Conservation (phyloP, 2,329 filamentous ascomycete species). For the Xylariaceae sp. region DNA sequence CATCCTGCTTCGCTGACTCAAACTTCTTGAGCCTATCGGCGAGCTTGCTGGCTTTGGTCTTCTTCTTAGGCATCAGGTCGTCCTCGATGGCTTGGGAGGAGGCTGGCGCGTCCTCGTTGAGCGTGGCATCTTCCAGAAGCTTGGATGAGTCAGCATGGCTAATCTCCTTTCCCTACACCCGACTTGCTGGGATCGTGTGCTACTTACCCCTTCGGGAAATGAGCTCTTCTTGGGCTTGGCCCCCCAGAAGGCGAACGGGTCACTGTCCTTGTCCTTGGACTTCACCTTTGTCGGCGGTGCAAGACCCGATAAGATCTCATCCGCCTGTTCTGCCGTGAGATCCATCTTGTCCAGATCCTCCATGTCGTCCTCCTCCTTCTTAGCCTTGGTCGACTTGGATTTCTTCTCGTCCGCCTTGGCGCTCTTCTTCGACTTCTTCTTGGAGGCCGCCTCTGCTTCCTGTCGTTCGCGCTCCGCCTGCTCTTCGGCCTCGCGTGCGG, state of each 20-base stretch:
- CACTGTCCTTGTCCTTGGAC: conserved; percentile 13
- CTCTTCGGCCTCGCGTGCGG: conserved; percentile 19
- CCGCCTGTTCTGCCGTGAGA: conserved; percentile 21
- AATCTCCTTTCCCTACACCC: conserved; percentile 32
- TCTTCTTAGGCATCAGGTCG: conserved; percentile 41
- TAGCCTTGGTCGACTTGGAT: conserved; percentile 24
- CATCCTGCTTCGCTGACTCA: conserved; percentile 35
- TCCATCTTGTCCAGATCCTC: conserved; percentile 25
- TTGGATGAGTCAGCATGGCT: conserved; percentile 41
- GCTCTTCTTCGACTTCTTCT: conserved; percentile 35
- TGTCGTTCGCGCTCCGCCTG: conserved; percentile 23
- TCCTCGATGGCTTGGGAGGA: conserved; percentile 28
- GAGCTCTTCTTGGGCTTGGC: conserved; percentile 30
- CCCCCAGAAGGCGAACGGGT: conserved; percentile 53
- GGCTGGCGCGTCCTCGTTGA: conserved; percentile 33
- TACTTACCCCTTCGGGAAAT: conserved; percentile 24
- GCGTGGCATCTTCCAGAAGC: conserved; percentile 37
- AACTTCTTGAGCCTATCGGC: conserved; percentile 51
- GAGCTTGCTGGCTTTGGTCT: conserved; percentile 40
- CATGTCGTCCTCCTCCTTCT: conserved; percentile 16
- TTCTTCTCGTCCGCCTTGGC: conserved; percentile 26
- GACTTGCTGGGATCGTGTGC: conserved; percentile 9
- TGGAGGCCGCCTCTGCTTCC: conserved; percentile 29
- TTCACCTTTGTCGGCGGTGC: conserved; percentile 21
- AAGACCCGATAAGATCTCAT: conserved; percentile 20